Base-by-base conservation (phyloP, 768 basidiomycete species). In the Boletus pseudopeckii region DNA sequence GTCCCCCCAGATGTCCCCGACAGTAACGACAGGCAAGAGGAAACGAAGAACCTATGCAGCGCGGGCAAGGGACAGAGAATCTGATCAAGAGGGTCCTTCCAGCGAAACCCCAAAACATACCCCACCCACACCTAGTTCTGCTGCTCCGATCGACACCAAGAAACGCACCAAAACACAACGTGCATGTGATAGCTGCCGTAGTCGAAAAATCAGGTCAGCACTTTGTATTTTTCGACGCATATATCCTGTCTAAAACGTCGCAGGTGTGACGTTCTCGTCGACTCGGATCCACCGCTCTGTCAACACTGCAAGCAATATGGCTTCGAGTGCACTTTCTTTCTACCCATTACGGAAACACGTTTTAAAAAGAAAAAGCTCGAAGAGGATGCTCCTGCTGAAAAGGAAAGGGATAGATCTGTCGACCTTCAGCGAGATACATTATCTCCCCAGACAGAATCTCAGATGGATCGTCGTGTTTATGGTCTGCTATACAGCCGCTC, bases 281-380 rank as follows among this genome's bases (percentile, higher is more conserved):
- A 93, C 62, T 70, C 80, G 62, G 88, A 92, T 3, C 88, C 90
- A 0, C 85, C 89, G 17, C 65, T 89, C 45, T 98, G 94, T 67
- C 89, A 93, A 62, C 95, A 98, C 70, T 98, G 96, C 80, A 90
- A 92, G 65, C 91, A 93, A 67, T 92, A 93, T 64, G 81, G 83
- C 41, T 91, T 94, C 61, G 92, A 96, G 59, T 97, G 96, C 70
- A 97, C 95, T 6, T 97, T 95, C 74, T 96, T 97, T 77, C 83
- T 98, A 13, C 97, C 97, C 38, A 99, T 99, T 62, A 92, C 96
- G 10, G 97, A 98, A 71, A 99, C 97, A 0, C 86, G 97, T 18
- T 99, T 98, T 80, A 98, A 98, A 76, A 97, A 97, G 77, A 93
- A 93, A 75, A 88, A 89, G 60, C 53, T 85, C 41, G 89, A 93